Conservation (phyloP, 2,329 filamentous ascomycete genomes). For the Hymenoscyphus scutula region DNA sequence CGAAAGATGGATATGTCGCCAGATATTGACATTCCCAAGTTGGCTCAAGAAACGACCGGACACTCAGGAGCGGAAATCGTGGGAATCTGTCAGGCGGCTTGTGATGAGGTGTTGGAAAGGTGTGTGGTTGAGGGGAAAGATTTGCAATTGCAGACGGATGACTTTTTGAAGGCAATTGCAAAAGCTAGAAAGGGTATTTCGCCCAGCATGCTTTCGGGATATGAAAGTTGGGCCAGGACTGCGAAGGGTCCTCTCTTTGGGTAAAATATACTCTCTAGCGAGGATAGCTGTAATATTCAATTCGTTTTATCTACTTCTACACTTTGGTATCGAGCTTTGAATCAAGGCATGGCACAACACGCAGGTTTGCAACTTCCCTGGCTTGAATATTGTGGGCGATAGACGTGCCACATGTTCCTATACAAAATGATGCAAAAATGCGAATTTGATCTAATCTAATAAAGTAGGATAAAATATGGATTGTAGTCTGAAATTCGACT, state of each 20-base stretch:
- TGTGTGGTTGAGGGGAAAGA: slow-evolving; percentile 42
- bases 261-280: not conserved
- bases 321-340: no score
- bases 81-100: slow-evolving; percentile 52
- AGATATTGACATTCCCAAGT: slow-evolving; percentile 62
- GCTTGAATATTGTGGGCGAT: no score
- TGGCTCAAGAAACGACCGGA: slow-evolving; percentile 67
- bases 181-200: slow-evolving; percentile 58
- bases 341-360: no score
- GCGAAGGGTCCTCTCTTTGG: slow-evolving; percentile 20
- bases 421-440: no score
- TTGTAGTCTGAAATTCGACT: no score
- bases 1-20: slow-evolving; percentile 55
- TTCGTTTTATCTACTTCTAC: no score
- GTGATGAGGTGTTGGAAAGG: slow-evolving; percentile 51
- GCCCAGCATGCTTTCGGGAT: slow-evolving; percentile 54
- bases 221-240: slow-evolving; percentile 52
- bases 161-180: slow-evolving; percentile 45
- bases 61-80: slow-evolving; percentile 85
- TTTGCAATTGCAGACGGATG: slow-evolving; percentile 44
- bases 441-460: no score
- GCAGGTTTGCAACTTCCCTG: no score
- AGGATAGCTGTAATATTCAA: not conserved
- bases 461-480: no score
- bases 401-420: no score